A percentile compares a stretch with the other conserved stretches of the same genome.
Evolutionary conservation across 129 eudicot genomes (phyloP).

Genomic region (Tagetes patula): DNA sequence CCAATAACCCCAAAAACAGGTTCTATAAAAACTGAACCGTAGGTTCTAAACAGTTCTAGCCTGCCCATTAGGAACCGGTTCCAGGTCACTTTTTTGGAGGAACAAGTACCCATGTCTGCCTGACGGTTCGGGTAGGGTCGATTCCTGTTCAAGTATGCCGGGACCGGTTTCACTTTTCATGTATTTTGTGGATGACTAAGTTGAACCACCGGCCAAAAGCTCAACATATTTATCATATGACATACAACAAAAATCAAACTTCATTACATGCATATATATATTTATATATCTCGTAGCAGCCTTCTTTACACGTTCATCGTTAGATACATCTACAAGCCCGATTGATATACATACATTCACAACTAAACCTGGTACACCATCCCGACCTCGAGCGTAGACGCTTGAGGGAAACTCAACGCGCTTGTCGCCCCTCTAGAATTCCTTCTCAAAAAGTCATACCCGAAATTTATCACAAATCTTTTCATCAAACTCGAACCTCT

Average conservation of each 20-base stretch:
- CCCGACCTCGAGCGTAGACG: conserved; percentile 81
- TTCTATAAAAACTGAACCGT: too few relatives aligned
- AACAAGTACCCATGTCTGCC: too few relatives aligned
- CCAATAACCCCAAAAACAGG: too few relatives aligned
- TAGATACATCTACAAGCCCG: conserved; percentile 2
- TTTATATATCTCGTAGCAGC: conserved; percentile 16
- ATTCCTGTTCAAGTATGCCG: too few relatives aligned
- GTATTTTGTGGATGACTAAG: too few relatives aligned
- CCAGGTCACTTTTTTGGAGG: too few relatives aligned
- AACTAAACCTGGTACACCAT: conserved; percentile 72
- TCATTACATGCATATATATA: conserved; percentile 32
- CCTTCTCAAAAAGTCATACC: conserved; percentile 74
- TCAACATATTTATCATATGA: neutral
- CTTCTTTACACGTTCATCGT: conserved; percentile 18
- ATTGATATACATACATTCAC: neutral
- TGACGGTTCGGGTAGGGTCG: too few relatives aligned
- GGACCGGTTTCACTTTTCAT: too few relatives aligned
- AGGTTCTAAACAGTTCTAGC: too few relatives aligned
- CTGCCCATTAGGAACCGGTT: too few relatives aligned
- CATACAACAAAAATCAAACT: conserved; percentile 28
- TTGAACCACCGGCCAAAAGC: neutral
- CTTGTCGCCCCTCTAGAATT: conserved; percentile 64
- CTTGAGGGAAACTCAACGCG: conserved; percentile 65
- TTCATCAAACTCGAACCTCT: conserved; percentile 65
- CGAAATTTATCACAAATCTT: conserved; percentile 60